A percentile compares a stretch with the other conserved stretches of the same genome.
These are phyloP conservation scores for Aotearoamyces nothofagi DNA, from an alignment of 2,329 filamentous ascomycete genomes.

Conservation along the genomic window DNA sequence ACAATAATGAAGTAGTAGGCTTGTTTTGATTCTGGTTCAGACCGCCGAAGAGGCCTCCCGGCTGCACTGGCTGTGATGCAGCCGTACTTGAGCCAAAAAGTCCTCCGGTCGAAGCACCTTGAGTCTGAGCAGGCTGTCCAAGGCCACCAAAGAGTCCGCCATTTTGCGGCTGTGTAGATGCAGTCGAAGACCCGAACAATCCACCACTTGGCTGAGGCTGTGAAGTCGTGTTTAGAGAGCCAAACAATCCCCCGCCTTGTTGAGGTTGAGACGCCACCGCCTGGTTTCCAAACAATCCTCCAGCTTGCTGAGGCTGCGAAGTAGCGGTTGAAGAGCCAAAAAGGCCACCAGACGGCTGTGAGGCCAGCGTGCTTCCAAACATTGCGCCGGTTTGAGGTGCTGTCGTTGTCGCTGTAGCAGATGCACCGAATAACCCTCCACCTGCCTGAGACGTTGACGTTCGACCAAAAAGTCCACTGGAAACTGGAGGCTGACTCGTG, in stretches of 20 bases:
- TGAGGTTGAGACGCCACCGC: constrained; percentile 9
- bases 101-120: constrained; percentile 7
- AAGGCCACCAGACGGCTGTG: constrained; percentile 10
- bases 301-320: constrained; percentile 9
- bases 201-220: constrained; percentile 14
- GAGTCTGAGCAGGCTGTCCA: background rate
- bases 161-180: constrained; percentile 9
- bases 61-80: constrained; percentile 5
- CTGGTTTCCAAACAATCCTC: constrained; percentile 13
- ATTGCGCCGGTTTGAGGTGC: constrained; percentile 8
- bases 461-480: constrained; percentile 18
- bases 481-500: constrained; percentile 10
- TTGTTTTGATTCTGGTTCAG: constrained; percentile 13
- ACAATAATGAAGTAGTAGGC: constrained; percentile 17
- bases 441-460: constrained; percentile 14
- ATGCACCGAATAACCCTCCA: constrained; percentile 10
- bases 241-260: constrained; percentile 17
- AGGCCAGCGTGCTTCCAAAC: constrained; percentile 5
- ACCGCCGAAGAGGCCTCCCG: constrained; percentile 14
- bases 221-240: constrained; percentile 10
- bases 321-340: constrained; percentile 15
- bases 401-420: constrained; percentile 10
- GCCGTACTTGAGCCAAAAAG: constrained; percentile 16
- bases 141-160: constrained; percentile 18
- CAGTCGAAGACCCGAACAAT: constrained; percentile 18